phyloP scores from a whole-genome alignment of 2,329 filamentous ascomycete species.

The Graphilbum fragrans region DNA sequence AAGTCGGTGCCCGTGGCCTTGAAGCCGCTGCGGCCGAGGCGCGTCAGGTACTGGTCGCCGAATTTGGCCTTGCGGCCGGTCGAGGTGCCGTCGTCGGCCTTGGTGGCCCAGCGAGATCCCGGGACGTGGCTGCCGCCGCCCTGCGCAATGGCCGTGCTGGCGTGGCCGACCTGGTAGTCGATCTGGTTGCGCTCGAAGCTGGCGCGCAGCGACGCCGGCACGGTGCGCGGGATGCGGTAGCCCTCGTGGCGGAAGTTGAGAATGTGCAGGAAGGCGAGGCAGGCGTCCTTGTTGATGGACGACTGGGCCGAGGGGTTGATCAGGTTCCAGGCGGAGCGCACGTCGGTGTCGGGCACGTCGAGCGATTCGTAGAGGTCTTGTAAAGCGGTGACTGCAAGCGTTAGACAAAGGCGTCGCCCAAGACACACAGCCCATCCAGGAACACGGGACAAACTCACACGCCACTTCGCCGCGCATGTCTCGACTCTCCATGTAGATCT shows the following conservation, averaged over 20 bases:
- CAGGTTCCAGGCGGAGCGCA: slow-evolving; percentile 91
- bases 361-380: slow-evolving; percentile 75
- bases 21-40: slow-evolving; percentile 74
- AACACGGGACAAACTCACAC: slow-evolving; percentile 41
- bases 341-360: slow-evolving; percentile 62
- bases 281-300: slow-evolving; percentile 88
- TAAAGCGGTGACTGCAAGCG: slow-evolving; percentile 55
- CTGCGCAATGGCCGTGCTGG: slow-evolving; percentile 38
- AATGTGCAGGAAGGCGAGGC: slow-evolving; percentile 90
- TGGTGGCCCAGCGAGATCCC: slow-evolving; percentile 61
- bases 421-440: too few relatives aligned
- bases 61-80: slow-evolving; percentile 95
- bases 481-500: slow-evolving; percentile 89
- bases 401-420: background rate
- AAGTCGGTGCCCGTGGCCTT: slow-evolving; percentile 85
- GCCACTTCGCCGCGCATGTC: slow-evolving; percentile 75
- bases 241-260: slow-evolving; percentile 93
- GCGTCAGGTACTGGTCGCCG: slow-evolving; percentile 88
- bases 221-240: slow-evolving; percentile 80
- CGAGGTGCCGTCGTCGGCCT: slow-evolving; percentile 65
- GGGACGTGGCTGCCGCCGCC: slow-evolving; percentile 31
- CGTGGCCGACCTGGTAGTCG: slow-evolving; percentile 83
- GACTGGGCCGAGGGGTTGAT: slow-evolving; percentile 80
- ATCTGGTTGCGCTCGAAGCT: slow-evolving; percentile 95
- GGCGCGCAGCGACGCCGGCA: slow-evolving; percentile 80